phyloP scores from a whole-genome alignment of 2,329 filamentous ascomycete genomes.

The Penicillium freii region DNA sequence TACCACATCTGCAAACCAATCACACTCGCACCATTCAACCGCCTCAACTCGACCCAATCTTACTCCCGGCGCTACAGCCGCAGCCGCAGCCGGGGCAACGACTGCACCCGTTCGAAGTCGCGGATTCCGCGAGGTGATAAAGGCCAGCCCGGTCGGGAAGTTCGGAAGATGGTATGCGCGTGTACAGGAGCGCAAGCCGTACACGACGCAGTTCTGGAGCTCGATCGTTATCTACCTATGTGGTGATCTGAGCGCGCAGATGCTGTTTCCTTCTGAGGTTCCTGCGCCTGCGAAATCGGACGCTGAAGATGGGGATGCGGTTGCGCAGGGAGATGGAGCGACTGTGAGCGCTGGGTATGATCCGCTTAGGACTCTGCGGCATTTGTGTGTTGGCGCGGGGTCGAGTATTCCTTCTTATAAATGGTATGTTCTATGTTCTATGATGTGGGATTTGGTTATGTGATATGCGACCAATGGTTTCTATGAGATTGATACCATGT shows the following conservation, averaged over 20 bases:
- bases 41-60: background rate
- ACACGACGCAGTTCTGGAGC: constrained; percentile 74
- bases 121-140: constrained; percentile 32
- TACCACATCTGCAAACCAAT: background rate
- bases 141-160: constrained; percentile 34
- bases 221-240: constrained; percentile 75
- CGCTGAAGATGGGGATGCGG: constrained; percentile 39
- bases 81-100: constrained; percentile 27
- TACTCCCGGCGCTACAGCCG: constrained; percentile 21
- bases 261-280: constrained; percentile 51
- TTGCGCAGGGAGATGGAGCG: constrained; percentile 22
- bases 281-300: constrained; percentile 29
- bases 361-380: constrained; percentile 65
- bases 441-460: background rate
- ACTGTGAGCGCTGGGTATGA: constrained; percentile 54
- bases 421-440: constrained; percentile 58
- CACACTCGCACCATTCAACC: background rate
- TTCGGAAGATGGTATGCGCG: constrained; percentile 58
- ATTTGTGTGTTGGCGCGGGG: constrained; percentile 70
- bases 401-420: constrained; percentile 75
- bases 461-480: background rate
- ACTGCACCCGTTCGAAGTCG: constrained; percentile 23
- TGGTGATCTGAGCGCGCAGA: constrained; percentile 75
- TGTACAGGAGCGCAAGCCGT: constrained; percentile 69
- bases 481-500: background rate